Conservation (phyloP, 2,329 filamentous ascomycete genomes). For the Trichoderma atroviride region DNA sequence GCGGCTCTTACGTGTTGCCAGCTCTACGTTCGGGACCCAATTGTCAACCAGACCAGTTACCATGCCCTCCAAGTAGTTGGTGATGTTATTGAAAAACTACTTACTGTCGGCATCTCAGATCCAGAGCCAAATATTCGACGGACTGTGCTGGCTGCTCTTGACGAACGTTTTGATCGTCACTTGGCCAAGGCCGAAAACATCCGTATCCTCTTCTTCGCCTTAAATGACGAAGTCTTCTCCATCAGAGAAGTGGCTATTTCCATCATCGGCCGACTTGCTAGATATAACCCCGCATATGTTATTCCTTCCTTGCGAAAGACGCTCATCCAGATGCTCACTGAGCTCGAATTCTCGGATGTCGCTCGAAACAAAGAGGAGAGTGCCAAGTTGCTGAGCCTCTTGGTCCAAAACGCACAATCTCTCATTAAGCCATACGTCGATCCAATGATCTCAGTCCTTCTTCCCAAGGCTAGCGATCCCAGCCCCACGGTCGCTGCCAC, state of each 20-base stretch:
- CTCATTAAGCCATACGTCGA: conserved; percentile 97
- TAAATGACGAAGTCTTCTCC: conserved; percentile 91
- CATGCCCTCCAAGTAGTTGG: conserved; percentile 97
- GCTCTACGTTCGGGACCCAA: conserved; percentile 93
- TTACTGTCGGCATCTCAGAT: conserved; percentile 94
- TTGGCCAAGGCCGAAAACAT: conserved; percentile 98
- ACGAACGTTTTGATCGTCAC: conserved; percentile 92
- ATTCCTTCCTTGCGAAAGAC: conserved; percentile 94
- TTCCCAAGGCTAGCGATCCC: conserved; percentile 85
- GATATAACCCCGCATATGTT: conserved; percentile 93
- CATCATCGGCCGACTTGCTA: conserved; percentile 90
- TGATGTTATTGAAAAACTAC: conserved; percentile 94
- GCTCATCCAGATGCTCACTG: conserved; percentile 92
- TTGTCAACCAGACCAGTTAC: conserved; percentile 96
- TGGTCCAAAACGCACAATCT: conserved; percentile 89
- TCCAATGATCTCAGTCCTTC: conserved; percentile 90
- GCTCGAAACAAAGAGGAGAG: conserved; percentile 95
- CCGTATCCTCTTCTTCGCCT: conserved; percentile 87
- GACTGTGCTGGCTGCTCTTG: conserved; percentile 85
- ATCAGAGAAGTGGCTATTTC: conserved; percentile 94
- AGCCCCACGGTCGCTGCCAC: conserved; percentile 90
- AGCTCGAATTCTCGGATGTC: conserved; percentile 94
- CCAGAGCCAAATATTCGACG: conserved; percentile 84
- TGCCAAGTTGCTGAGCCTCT: conserved; percentile 85
- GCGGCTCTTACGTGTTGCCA: conserved; percentile 97